Evolutionary conservation across 2,329 filamentous ascomycete species (phyloP), one percentile per base, ranked within the genome.

Genomic region (Cytospora piceicola): DNA sequence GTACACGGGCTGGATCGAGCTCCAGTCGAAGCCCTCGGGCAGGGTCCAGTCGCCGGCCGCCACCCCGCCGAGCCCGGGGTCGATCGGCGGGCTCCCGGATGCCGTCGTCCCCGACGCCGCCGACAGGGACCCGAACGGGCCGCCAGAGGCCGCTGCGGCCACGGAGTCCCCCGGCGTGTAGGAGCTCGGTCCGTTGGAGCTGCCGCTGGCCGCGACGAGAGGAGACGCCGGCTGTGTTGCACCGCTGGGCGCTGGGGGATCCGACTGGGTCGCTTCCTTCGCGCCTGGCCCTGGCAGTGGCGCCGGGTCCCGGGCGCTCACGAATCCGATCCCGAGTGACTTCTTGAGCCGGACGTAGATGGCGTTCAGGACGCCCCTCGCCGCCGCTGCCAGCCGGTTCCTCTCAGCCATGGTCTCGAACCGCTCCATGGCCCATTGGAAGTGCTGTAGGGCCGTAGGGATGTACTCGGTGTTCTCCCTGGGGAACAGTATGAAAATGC

Each of bases 401-500:
- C 82, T 78, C 32, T 78, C 77, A 17, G 80, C 78, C 79, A 88
- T 87, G 49, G 79, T 81, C 61, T 83, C 79, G 68, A 88, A 88
- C 6, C 86, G 80, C 69, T 87, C 81, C 67, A 85, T 82, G 1
- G 83, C 83, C 84, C 85, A 88, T 54, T 82, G 80, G 69, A 87
- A 87, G 69, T 88, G 85, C 70, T 85, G 83, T 11, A 83, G 73
- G 0, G 82, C 81, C 29, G 76, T 76, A 4, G 79, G 75, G 0
- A 83, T 74, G 32, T 83, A 74, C 30, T 84, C 82, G 2, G 75
- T 72, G 63, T 87, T 82, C 70, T 88, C 85, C 27, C 77, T 78
- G 1, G 86, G 86, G 67, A 87, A 87, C 11, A 89, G 72, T 39
- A 89, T 88, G 71, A 85, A 88, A 36, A 88, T 83, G 22, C 85